Evolutionary conservation across 306 rosid species (phyloP), one percentile per base, ranked within the genome.

Genomic region (Lathyrus oleraceus): DNA sequence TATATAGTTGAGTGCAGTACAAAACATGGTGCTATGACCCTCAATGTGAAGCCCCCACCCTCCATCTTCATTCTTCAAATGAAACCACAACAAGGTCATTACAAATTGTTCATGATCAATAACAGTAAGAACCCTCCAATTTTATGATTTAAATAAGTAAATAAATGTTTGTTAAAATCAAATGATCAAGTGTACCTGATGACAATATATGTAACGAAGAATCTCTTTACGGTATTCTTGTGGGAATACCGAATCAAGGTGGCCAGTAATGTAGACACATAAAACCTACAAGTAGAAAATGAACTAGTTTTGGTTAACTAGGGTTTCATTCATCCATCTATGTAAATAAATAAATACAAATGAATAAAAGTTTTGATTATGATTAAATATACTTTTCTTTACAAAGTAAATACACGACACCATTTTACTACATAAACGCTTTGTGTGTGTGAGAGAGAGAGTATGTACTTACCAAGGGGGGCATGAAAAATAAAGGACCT

Each of bases 21-120:
- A 60, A 17, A 91, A 91, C 97, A 86, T 91, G 67, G 79, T 85
- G 78, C 95, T 91, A 0, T 88, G 92, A 8, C 97, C 97, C 71
- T 86, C 89, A 4, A 91, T 76, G 66, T 91, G 92, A 2, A 91
- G 27, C 11, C 97, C 97, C 95, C 92, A 91, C 1, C 97, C 97
- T 48, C 97, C 97, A 71, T 91, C 97, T 78, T 91, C 82, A 51
- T 91, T 91, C 95, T 89, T 36, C 20, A 72, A 71, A 45, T 43
- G 2, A 56, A 64, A 23, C 1, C n/a, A 54, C 40, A 21, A 43
- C 35, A 62, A n/a, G 48, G 5, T 10, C 15, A 13, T 1, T 23
- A 2, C 2, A 23, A 23, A 23, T 23, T 2, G 25, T 23, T 23
- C 25, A 23, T 23, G 2, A 21, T 21, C 23, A 42, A 44, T 13